These are phyloP conservation scores for Cyclanthera cordifolia DNA, from an alignment of 306 rosid genomes.

Conservation along the genomic window DNA sequence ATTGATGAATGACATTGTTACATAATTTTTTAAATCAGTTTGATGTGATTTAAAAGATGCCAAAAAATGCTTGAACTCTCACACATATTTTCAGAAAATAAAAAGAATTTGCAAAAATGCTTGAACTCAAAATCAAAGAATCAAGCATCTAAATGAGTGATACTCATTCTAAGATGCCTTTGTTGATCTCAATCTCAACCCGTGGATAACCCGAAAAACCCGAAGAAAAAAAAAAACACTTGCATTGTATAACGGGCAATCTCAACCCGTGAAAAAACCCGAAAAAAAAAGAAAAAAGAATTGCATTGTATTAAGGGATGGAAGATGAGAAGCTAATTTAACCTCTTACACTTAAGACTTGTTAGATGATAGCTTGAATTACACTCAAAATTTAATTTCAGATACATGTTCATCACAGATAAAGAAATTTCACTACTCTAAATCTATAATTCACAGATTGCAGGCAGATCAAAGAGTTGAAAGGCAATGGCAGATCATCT, in stretches of 20 bases:
- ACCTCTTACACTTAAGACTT: neutral
- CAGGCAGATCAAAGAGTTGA: constrained; percentile 2
- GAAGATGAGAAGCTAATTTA: neutral
- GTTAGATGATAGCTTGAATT: constrained; percentile 1
- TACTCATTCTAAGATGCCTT: neutral
- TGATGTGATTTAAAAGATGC: neutral
- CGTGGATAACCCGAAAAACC: neutral
- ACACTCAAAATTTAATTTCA: constrained; percentile 2
- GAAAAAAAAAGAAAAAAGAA: too few relatives aligned
- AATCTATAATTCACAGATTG: neutral
- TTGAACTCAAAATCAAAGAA: neutral
- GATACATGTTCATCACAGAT: neutral
- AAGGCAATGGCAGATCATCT: neutral
- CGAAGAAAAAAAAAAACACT: too few relatives aligned
- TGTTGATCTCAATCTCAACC: neutral
- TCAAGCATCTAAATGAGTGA: neutral
- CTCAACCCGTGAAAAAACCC: neutral
- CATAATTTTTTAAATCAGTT: neutral
- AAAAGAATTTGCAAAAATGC: neutral
- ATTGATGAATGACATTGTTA: neutral
- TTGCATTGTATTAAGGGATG: neutral
- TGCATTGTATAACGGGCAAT: neutral
- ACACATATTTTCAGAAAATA: neutral
- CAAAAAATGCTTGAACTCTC: neutral
- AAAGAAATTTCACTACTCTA: neutral